Evolutionary conservation across 2,329 filamentous ascomycete species (phyloP), one percentile per base, ranked within the genome.

Genomic region (Exophiala mesophila): DNA sequence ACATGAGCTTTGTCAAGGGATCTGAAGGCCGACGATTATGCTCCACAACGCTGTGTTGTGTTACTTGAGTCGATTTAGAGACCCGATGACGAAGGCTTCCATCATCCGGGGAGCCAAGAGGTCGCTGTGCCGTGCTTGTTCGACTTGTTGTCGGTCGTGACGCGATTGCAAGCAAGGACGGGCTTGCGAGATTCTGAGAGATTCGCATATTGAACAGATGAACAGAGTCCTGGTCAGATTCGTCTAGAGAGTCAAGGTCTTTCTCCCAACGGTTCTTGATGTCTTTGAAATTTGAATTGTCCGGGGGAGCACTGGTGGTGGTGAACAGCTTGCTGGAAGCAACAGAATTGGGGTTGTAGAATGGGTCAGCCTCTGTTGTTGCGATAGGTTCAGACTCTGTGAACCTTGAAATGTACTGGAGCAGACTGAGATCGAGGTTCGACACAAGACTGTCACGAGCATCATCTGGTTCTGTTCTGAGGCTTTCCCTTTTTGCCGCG

Each of bases 151-250:
- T 43, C 13, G 49, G 46, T 21, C 49, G 26, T 9, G 45, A 44
- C 8, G 26, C 35, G 30, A 24, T 15, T n/a, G 35, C 42, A 10
- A 29, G 18, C 15, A 52, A 39, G 26, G 51, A 53, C 16, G 41
- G 49, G 34, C 53, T 54, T 13, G 53, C 54, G n/a, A 56, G 49
- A 21, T 47, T 46, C 32, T 55, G 53, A 9, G 54, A 56, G 13
- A 56, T 56, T 8, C 53, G 51, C 54, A 56, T 56, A 21, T 55
- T 53, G 47, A 43, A 56, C 3, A 56, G 45, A 48, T 56, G 54
- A n/a, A 56, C 28, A 2, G 54, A 55, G 26, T 39, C 40, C 23
- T 41, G 34, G 19, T 53, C 53, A 32, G 43, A 47, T 15, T 37
- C 44, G 3, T 37, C 15, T 3, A 45, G 12, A 3, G 44, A 47